phyloP scores from a whole-genome alignment of 805 yeast genomes.

The Torulaspora gathmanii region DNA sequence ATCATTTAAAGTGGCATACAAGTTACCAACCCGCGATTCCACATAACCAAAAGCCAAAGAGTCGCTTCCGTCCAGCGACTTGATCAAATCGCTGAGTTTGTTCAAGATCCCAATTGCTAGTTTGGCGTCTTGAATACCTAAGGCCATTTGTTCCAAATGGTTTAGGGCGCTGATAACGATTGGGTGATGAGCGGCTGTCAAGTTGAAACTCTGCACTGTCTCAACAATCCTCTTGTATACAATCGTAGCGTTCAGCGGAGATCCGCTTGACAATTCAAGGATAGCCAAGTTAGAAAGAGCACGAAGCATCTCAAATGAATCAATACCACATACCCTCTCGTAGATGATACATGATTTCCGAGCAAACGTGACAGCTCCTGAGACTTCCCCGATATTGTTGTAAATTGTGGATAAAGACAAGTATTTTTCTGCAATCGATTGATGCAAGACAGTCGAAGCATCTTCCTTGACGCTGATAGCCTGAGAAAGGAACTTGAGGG shows the following conservation, averaged over 20 bases:
- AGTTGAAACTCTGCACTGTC: slow-evolving; percentile 34
- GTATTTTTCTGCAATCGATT: slow-evolving; percentile 70
- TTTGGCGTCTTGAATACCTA: slow-evolving; percentile 51
- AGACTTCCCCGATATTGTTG: slow-evolving; percentile 51
- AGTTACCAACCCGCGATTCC: slow-evolving; percentile 64
- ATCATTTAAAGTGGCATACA: slow-evolving; percentile 49
- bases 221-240: slow-evolving; percentile 56
- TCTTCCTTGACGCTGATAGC: slow-evolving; percentile 72
- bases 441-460: slow-evolving; percentile 74
- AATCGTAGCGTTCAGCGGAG: slow-evolving; percentile 56
- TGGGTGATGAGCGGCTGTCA: slow-evolving; percentile 66
- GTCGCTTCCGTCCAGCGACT: slow-evolving; percentile 49
- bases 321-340: slow-evolving; percentile 79
- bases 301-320: slow-evolving; percentile 69
- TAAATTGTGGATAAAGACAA: slow-evolving; percentile 61
- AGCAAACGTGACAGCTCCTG: slow-evolving; percentile 58
- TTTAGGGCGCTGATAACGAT: slow-evolving; percentile 55
- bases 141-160: slow-evolving; percentile 49
- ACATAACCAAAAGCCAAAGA: slow-evolving; percentile 61
- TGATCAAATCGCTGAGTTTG: slow-evolving; percentile 49
- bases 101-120: slow-evolving; percentile 52
- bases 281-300: slow-evolving; percentile 70
- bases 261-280: slow-evolving; percentile 58
- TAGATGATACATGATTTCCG: slow-evolving; percentile 66
- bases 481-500: slow-evolving; percentile 61